Evolutionary conservation across 2,329 filamentous ascomycete species (phyloP), one percentile per base, ranked within the genome.

Genomic region (Colletotrichum theobromicola): DNA sequence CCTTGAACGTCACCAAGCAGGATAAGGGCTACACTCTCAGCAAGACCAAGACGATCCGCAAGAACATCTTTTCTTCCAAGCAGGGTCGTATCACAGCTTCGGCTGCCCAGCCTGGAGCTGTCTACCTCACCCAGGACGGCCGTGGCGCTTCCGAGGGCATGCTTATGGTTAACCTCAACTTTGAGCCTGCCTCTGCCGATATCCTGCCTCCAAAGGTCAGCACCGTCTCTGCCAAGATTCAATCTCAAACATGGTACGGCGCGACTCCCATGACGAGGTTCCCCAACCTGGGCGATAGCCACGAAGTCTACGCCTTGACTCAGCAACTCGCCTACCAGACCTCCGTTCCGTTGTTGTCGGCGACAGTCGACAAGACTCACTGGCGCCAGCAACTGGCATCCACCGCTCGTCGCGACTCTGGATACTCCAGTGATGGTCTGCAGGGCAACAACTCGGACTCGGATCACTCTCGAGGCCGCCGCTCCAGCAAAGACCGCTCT

Each of bases 31-130:
- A 91, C 82, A 81, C 79, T 67, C 85, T 90, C 80, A 80, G 81
- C 72, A 89, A 87, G 82, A 84, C 84, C 72, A 91, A 91, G 83
- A 85, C 85, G 2, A 79, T 91, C 35, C 87, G 89, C 75, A 89
- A 87, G 81, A 88, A 85, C 76, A 82, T 92, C 65, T 83, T 91
- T 55, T 86, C 88, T 2, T 81, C 84, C 67, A 90, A 88, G 83
- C 80, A 87, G 6, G 90, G 90, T 42, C 84, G 83, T 71, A 78
- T 91, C 21, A 88, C 85, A 2, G 85, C 85, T 58, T 82, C 83
- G 13, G 84, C 87, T 8, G 78, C 81, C 8, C 87, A 90, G 79
- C 89, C 88, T 2, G 79, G 83, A 7, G 87, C 89, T 32, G 79
- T 88, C 34, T 87, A 90, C 80, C 79, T 91, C 12, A 84, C 84